Evolutionary conservation across 352 stramenopile genomes (phyloP).

Genomic region (Globisporangium middletonii): DNA sequence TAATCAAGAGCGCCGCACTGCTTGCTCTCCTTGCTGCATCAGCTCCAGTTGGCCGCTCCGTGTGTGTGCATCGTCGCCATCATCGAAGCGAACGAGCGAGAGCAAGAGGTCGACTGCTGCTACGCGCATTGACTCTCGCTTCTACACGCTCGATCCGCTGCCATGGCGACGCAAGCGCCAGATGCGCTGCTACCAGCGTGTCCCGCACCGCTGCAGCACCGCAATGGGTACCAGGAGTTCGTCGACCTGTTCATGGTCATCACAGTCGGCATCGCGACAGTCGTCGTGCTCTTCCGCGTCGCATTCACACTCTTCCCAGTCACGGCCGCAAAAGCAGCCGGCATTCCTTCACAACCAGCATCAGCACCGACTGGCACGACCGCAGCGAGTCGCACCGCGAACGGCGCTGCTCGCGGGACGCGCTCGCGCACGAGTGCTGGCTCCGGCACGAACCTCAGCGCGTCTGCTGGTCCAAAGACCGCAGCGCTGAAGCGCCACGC

Average conservation of each 20-base stretch:
- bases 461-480: not conserved
- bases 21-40: too few species aligned
- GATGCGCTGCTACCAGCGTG: not conserved
- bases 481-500: conserved; percentile 19
- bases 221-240: conserved; percentile 28
- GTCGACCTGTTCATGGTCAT: conserved; percentile 63
- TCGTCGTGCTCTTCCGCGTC: conserved; percentile 62
- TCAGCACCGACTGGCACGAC: not conserved
- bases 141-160: not conserved
- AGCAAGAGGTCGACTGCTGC: too few species aligned
- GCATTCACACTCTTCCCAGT: conserved; percentile 45
- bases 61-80: too few species aligned
- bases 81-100: too few species aligned
- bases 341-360: not conserved
- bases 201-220: not conserved
- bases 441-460: not conserved
- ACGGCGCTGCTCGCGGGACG: conserved; percentile 1
- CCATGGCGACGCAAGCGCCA: not conserved
- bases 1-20: too few species aligned
- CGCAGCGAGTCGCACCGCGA: not conserved
- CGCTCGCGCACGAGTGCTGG: conserved; percentile 2
- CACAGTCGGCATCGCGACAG: conserved; percentile 50
- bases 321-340: not conserved
- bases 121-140: too few species aligned
- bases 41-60: too few species aligned